phyloP scores from a whole-genome alignment of 257 asterid species.

The Echites panduratus region DNA sequence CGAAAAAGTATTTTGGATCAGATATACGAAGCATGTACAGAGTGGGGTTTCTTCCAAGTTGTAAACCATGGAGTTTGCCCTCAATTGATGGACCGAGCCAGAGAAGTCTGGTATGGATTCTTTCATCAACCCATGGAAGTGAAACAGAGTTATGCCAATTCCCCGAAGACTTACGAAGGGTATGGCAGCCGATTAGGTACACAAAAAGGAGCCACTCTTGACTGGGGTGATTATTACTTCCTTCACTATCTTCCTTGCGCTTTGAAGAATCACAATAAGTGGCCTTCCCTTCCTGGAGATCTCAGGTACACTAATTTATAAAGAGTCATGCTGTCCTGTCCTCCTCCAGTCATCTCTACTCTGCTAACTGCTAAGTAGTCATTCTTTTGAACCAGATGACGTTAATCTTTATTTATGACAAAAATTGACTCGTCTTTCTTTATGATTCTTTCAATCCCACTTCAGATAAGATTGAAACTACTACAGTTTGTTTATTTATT shows the following conservation, averaged over 20 bases:
- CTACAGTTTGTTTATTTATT: neutral
- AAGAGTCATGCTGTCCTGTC: too few relatives aligned
- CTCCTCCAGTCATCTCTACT: too few relatives aligned
- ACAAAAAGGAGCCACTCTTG: conserved; percentile 77
- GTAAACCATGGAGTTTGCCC: conserved; percentile 65
- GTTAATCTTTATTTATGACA: neutral
- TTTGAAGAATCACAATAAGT: conserved; percentile 57
- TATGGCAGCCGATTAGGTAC: conserved; percentile 81
- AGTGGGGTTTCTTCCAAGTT: conserved; percentile 87
- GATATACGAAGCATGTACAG: conserved; percentile 48
- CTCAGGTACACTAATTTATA: conserved; percentile 38
- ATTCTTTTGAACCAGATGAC: neutral
- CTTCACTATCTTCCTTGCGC: conserved; percentile 65
- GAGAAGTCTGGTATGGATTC: conserved; percentile 62
- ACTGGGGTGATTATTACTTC: conserved; percentile 88
- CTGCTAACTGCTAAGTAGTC: too few relatives aligned
- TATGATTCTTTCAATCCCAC: neutral
- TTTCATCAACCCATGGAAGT: conserved; percentile 65
- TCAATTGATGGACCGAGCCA: conserved; percentile 55
- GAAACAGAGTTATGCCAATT: conserved; percentile 56
- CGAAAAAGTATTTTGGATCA: conserved; percentile 14
- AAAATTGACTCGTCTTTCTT: neutral
- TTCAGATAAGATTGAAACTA: too few relatives aligned
- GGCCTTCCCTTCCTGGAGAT: conserved; percentile 66
- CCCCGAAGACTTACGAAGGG: conserved; percentile 77